phyloP scores from a whole-genome alignment of 2,329 filamentous ascomycete genomes.

The Phaeosphaeriaceae sp. region DNA sequence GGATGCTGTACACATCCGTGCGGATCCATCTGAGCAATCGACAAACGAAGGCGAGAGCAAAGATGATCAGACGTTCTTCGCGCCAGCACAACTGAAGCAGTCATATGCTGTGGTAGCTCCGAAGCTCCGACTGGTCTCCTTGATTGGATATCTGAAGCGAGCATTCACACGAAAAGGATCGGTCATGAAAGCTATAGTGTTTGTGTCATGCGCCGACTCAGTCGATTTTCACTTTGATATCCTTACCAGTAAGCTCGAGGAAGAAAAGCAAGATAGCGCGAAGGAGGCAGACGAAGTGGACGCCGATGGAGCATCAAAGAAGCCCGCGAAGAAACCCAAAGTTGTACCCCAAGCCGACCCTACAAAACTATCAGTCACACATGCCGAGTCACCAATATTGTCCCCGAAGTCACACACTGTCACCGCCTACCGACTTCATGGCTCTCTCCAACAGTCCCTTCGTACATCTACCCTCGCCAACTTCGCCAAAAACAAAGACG shows the following conservation, averaged over 20 bases:
- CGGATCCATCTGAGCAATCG: constrained; percentile 63
- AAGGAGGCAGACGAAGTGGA: constrained; percentile 37
- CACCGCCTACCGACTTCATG: constrained; percentile 85
- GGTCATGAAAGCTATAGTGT: constrained; percentile 96
- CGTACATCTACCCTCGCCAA: constrained; percentile 84
- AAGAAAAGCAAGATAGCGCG: constrained; percentile 23
- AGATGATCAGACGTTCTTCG: constrained; percentile 68
- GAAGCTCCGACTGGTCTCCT: constrained; percentile 87
- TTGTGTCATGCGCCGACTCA: constrained; percentile 95
- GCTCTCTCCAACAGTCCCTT: constrained; percentile 84
- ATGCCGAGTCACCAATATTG: constrained; percentile 73
- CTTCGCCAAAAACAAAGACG: constrained; percentile 75
- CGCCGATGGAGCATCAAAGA: constrained; percentile 18
- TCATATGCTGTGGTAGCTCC: constrained; percentile 85
- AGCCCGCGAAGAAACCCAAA: constrained; percentile 44
- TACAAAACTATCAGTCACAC: constrained; percentile 58
- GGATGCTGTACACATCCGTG: constrained; percentile 86
- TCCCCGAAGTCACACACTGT: constrained; percentile 79
- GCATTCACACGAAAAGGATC: constrained; percentile 87
- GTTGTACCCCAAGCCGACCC: constrained; percentile 49
- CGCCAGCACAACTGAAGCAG: constrained; percentile 92
- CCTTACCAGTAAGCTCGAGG: constrained; percentile 60
- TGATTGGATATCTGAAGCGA: constrained; percentile 82
- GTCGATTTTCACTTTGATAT: constrained; percentile 96
- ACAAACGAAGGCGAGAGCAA: constrained; percentile 53